Conservation (phyloP, 129 eudicot species). For the Smallanthus sonchifolius region DNA sequence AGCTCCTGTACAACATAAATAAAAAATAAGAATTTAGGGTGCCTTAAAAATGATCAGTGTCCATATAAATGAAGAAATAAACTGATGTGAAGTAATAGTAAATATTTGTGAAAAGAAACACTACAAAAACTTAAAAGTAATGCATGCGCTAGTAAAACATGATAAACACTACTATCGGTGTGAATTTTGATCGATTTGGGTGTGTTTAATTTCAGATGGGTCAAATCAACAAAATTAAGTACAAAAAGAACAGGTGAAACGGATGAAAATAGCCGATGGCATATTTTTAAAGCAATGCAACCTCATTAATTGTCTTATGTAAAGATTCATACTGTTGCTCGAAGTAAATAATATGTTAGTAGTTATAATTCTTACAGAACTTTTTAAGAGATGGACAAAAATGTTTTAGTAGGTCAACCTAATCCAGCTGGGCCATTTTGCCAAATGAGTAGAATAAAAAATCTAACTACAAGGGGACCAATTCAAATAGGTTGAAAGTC, state of each 20-base stretch:
- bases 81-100: neutral
- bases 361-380: neutral
- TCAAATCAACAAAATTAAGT: neutral
- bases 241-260: neutral
- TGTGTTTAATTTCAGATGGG: neutral
- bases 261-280: neutral
- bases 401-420: neutral
- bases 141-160: neutral
- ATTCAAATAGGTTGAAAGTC: too few relatives aligned
- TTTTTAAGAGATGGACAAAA: neutral
- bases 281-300: neutral
- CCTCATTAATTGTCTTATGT: neutral
- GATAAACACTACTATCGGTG: slow-evolving; percentile 1
- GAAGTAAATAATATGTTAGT: neutral
- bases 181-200: neutral
- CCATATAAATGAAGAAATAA: neutral
- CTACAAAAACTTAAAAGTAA: neutral
- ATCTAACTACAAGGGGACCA: too few relatives aligned
- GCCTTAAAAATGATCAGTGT: neutral
- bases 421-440: neutral
- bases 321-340: neutral
- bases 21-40: neutral
- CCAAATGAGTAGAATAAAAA: too few relatives aligned
- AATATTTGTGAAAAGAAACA: neutral
- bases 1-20: slow-evolving; percentile 45